phyloP scores from a whole-genome alignment of 106 monocot genomes.

The Dendrobium officinale region DNA sequence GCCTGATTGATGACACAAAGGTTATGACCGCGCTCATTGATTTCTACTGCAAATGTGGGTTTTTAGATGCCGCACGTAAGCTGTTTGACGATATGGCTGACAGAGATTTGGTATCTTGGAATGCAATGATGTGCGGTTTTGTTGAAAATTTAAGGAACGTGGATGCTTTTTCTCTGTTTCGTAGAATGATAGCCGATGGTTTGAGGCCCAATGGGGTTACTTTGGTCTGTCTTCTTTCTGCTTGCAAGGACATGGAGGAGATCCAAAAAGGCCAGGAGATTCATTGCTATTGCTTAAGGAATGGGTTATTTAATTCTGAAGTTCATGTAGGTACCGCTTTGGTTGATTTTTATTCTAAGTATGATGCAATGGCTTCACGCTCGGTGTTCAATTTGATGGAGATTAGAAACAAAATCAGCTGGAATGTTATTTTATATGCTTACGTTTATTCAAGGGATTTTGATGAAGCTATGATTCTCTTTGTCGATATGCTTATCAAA shows the following conservation, averaged over 20 bases:
- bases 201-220: conserved; percentile 16
- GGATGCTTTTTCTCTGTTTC: conserved; percentile 15
- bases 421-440: conserved; percentile 47
- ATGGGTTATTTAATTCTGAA: conserved; percentile 14
- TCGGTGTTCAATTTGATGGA: conserved; percentile 41
- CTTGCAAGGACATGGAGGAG: conserved; percentile 13
- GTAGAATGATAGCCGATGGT: conserved; percentile 14
- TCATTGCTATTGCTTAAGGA: conserved; percentile 29
- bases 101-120: conserved; percentile 18
- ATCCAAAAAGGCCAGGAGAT: conserved; percentile 12
- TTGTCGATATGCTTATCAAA: conserved; percentile 34
- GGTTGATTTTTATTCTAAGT: conserved; percentile 26
- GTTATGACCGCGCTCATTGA: conserved; percentile 20
- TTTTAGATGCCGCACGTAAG: background rate
- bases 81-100: conserved; percentile 14
- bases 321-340: conserved; percentile 23
- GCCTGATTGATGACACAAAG: conserved; percentile 5
- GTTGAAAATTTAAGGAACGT: conserved; percentile 9
- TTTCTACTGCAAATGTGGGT: conserved; percentile 26
- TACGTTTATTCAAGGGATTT: conserved; percentile 1
- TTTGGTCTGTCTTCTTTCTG: conserved; percentile 18
- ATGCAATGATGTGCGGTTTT: conserved; percentile 11
- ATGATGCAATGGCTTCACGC: conserved; percentile 17
- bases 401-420: conserved; percentile 39
- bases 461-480: conserved; percentile 23